A percentile compares a stretch with the other conserved stretches of the same genome.
Evolutionary conservation across 805 yeast species (phyloP).

Genomic region (Wickerhamiella lipophila): DNA sequence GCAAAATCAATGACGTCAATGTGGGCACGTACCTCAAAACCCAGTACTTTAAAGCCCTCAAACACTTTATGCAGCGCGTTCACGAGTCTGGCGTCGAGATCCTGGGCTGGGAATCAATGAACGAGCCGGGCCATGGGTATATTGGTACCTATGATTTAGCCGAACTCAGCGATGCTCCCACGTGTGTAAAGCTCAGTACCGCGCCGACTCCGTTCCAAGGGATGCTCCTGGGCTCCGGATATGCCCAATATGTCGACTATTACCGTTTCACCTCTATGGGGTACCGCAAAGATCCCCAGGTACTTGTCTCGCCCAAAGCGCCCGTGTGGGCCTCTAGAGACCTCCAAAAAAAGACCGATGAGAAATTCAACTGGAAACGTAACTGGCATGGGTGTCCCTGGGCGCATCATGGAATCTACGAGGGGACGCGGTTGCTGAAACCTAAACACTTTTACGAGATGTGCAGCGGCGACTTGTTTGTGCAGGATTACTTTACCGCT

Average conservation of each 20-base stretch:
- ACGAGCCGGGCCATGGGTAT: constrained; percentile 73
- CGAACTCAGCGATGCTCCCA: constrained; percentile 15
- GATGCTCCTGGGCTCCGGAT: constrained; percentile 67
- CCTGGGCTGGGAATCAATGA: constrained; percentile 66
- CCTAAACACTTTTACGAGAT: constrained; percentile 40
- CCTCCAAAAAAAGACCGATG: constrained; percentile 38
- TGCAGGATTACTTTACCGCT: constrained; percentile 51
- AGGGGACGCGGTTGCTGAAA: constrained; percentile 25
- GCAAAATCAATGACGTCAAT: constrained; percentile 54
- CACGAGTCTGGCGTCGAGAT: constrained; percentile 31
- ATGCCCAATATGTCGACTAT: constrained; percentile 50
- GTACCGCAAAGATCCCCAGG: constrained; percentile 50
- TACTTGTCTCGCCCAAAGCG: constrained; percentile 53
- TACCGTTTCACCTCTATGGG: constrained; percentile 67
- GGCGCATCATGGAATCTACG: constrained; percentile 75
- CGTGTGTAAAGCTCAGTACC: constrained; percentile 57
- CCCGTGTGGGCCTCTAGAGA: constrained; percentile 45
- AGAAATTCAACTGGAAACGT: constrained; percentile 59
- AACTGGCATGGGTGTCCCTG: constrained; percentile 79
- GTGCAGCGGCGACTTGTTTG: constrained; percentile 34
- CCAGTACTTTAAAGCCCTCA: constrained; percentile 45
- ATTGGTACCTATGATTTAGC: constrained; percentile 48
- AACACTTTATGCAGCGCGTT: constrained; percentile 37
- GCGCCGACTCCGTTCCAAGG: constrained; percentile 73
- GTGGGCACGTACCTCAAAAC: constrained; percentile 65